These are phyloP conservation scores for Diutina scorzettiae DNA, from an alignment of 1,139 yeast genomes.

Conservation along the genomic window DNA sequence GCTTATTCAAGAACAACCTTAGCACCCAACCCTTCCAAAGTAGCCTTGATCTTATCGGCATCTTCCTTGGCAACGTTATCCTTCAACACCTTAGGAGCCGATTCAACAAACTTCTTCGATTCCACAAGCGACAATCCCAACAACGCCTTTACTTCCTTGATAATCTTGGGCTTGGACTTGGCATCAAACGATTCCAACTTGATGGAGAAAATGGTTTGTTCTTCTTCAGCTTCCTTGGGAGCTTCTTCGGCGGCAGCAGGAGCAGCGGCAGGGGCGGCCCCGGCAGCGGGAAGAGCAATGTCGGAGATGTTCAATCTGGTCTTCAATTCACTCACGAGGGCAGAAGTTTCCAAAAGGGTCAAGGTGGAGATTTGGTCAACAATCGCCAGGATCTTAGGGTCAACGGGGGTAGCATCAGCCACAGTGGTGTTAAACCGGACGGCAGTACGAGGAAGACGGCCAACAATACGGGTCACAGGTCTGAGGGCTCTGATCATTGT, in stretches of 20 bases:
- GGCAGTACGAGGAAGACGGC: slow-evolving; percentile 16
- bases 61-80: slow-evolving; percentile 83
- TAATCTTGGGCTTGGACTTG: slow-evolving; percentile 92
- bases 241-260: slow-evolving; percentile 67
- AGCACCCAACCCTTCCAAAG: slow-evolving; percentile 92
- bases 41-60: slow-evolving; percentile 83
- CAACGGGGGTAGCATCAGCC: slow-evolving; percentile 40
- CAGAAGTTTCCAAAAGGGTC: slow-evolving; percentile 82
- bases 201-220: slow-evolving; percentile 84
- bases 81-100: slow-evolving; percentile 89
- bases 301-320: slow-evolving; percentile 85
- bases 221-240: slow-evolving; percentile 72
- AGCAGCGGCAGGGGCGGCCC: slow-evolving; percentile 54
- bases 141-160: slow-evolving; percentile 89
- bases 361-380: slow-evolving; percentile 86
- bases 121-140: slow-evolving; percentile 91
- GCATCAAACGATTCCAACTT: slow-evolving; percentile 92
- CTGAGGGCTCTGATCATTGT: slow-evolving; percentile 6
- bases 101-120: slow-evolving; percentile 93
- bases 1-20: slow-evolving; percentile 74
- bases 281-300: slow-evolving; percentile 71
- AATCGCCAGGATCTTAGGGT: slow-evolving; percentile 77
- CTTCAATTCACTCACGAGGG: slow-evolving; percentile 75
- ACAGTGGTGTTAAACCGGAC: slow-evolving; percentile 19
- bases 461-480: slow-evolving; percentile 3